Evolutionary conservation across 2,329 filamentous ascomycete species (phyloP).

Genomic region (Aspergillus melleus): DNA sequence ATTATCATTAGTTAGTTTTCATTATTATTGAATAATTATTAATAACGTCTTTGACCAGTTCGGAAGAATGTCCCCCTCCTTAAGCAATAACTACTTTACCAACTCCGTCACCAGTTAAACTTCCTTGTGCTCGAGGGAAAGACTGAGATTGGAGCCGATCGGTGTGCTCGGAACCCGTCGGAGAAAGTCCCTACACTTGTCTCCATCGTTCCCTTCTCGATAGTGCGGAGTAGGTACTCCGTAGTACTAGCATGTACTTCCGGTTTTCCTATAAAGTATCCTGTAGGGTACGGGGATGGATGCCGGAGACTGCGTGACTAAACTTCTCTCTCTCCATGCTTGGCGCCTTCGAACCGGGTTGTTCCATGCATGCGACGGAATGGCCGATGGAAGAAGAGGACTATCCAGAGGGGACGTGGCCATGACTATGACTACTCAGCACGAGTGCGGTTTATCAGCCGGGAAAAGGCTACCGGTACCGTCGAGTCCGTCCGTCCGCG

Average conservation of each 20-base stretch:
- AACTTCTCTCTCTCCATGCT: background rate
- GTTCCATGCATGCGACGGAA: background rate
- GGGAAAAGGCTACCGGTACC: constrained; percentile 8
- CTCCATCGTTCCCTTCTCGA: background rate
- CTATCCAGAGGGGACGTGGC: background rate
- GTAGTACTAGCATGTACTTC: no score
- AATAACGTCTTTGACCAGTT: background rate
- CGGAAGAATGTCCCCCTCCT: background rate
- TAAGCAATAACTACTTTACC: background rate
- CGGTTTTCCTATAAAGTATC: no score
- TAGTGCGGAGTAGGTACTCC: no score
- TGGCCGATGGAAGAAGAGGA: background rate
- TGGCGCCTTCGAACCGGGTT: background rate
- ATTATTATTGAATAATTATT: background rate
- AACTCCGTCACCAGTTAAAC: background rate
- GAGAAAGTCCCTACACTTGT: background rate
- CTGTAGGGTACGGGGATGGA: background rate
- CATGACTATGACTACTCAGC: background rate
- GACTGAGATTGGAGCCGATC: background rate
- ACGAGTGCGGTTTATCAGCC: background rate
- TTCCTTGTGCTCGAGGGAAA: background rate
- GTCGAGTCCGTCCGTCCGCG: constrained; percentile 8
- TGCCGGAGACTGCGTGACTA: background rate
- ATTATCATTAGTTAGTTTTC: background rate
- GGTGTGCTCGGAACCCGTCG: background rate